phyloP scores from a whole-genome alignment of 495 filamentous ascomycete genomes.

The Lasiosphaeria miniovina region DNA sequence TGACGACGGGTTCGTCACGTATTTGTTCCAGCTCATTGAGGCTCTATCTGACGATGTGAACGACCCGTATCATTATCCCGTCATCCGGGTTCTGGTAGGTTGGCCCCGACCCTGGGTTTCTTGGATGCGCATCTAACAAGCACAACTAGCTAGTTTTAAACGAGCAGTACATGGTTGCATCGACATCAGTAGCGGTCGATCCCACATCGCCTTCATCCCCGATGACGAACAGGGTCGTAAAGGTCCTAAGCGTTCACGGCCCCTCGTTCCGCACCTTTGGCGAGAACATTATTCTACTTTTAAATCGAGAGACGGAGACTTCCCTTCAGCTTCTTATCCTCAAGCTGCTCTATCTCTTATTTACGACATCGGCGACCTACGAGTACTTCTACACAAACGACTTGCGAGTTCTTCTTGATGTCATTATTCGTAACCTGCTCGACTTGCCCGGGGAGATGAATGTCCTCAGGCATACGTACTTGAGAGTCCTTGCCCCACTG shows the following conservation, averaged over 20 bases:
- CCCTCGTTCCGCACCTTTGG: slow-evolving; percentile 88
- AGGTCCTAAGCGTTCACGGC: slow-evolving; percentile 76
- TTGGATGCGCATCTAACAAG: slow-evolving; percentile 5
- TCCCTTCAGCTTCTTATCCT: slow-evolving; percentile 90
- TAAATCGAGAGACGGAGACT: slow-evolving; percentile 94
- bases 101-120: background rate
- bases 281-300: slow-evolving; percentile 92
- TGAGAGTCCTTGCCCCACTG: slow-evolving; percentile 90
- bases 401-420: slow-evolving; percentile 87
- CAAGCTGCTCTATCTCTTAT: slow-evolving; percentile 91
- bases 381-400: slow-evolving; percentile 99
- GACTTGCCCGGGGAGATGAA: slow-evolving; percentile 81
- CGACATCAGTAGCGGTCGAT: slow-evolving; percentile 54
- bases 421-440: slow-evolving; percentile 91
- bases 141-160: slow-evolving; percentile 79
- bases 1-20: slow-evolving; percentile 79
- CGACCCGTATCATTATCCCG: slow-evolving; percentile 94
- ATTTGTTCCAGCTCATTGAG: slow-evolving; percentile 87
- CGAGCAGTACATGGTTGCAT: slow-evolving; percentile 93
- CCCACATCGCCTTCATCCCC: slow-evolving; percentile 44
- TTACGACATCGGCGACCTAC: slow-evolving; percentile 84
- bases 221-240: slow-evolving; percentile 92
- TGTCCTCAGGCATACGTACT: slow-evolving; percentile 89
- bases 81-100: slow-evolving; percentile 86
- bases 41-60: slow-evolving; percentile 80